Evolutionary conservation across 2,329 filamentous ascomycete genomes (phyloP).

Genomic region (Boeremia exigua): DNA sequence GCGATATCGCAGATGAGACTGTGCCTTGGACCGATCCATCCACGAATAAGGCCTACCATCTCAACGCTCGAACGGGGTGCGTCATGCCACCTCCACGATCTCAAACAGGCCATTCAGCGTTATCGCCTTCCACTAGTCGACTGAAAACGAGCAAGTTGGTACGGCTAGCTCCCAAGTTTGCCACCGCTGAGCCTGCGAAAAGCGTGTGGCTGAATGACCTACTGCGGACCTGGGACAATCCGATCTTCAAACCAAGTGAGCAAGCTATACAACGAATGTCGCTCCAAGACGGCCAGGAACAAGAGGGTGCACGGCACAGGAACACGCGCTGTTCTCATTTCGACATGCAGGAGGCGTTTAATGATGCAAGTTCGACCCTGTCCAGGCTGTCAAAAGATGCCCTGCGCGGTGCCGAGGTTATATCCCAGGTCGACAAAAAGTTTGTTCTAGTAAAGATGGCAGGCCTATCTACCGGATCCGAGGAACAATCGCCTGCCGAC

Average conservation of each 20-base stretch:
- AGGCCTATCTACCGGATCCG: slow-evolving; percentile 17
- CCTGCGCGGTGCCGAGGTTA: slow-evolving; percentile 62
- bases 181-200: slow-evolving; percentile 13
- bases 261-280: slow-evolving; percentile 50
- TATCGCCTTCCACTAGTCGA: slow-evolving; percentile 13
- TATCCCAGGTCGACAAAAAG: slow-evolving; percentile 87
- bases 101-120: slow-evolving; percentile 9
- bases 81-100: slow-evolving; percentile 33
- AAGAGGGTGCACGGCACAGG: slow-evolving; percentile 5
- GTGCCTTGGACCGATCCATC: slow-evolving; percentile 67
- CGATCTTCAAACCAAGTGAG: slow-evolving; percentile 67
- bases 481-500: slow-evolving; percentile 11
- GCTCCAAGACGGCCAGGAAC: slow-evolving; percentile 17
- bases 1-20: slow-evolving; percentile 34
- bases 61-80: slow-evolving; percentile 65
- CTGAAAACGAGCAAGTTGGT: slow-evolving; percentile 37
- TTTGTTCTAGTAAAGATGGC: slow-evolving; percentile 76
- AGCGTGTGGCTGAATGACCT: slow-evolving; percentile 66
- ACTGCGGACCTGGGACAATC: slow-evolving; percentile 74
- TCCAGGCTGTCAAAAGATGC: slow-evolving; percentile 64
- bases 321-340: slow-evolving; percentile 19
- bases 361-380: slow-evolving; percentile 27
- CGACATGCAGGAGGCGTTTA: slow-evolving; percentile 28
- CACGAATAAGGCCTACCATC: slow-evolving; percentile 58
- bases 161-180: slow-evolving; percentile 35